A percentile compares a stretch with the other conserved stretches of the same genome.
phyloP scores from a whole-genome alignment of 352 stramenopile genomes.

The Pythium grandisporangium region DNA sequence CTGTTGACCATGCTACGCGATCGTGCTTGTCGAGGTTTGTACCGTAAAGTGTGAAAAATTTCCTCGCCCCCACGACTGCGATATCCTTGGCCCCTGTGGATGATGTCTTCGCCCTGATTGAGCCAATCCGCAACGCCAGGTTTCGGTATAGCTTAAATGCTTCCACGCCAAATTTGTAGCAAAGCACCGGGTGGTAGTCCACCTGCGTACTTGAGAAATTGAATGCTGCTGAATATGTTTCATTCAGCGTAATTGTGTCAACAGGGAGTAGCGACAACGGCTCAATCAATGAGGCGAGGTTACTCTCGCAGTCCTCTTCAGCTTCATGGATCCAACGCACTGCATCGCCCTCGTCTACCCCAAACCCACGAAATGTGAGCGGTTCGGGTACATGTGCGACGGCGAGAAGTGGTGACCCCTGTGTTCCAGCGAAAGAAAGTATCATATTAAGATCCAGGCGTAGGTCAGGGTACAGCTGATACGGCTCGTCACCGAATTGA shows the following conservation, averaged over 20 bases:
- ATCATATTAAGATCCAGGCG: slow-evolving; percentile 50
- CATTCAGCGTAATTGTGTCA: slow-evolving; percentile 30
- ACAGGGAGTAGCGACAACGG: slow-evolving; percentile 13
- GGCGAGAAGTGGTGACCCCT: slow-evolving; percentile 35
- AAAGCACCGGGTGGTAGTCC: slow-evolving; percentile 47
- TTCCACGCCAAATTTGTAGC: slow-evolving; percentile 54
- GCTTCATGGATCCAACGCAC: slow-evolving; percentile 42
- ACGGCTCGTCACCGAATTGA: slow-evolving; percentile 50
- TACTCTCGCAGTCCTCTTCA: slow-evolving; percentile 46
- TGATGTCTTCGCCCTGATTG: slow-evolving; percentile 26
- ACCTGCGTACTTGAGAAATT: slow-evolving; percentile 34
- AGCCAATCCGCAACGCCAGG: slow-evolving; percentile 41
- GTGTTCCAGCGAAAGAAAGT: slow-evolving; percentile 22
- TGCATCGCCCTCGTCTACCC: slow-evolving; percentile 25
- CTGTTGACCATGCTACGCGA: slow-evolving; percentile 39
- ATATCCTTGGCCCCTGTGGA: slow-evolving; percentile 34
- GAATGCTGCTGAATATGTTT: slow-evolving; percentile 19
- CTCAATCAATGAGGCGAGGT: slow-evolving; percentile 24
- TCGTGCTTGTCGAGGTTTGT: slow-evolving; percentile 32
- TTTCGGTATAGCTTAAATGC: slow-evolving; percentile 42
- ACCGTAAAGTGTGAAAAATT: slow-evolving; percentile 37
- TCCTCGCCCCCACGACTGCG: slow-evolving; percentile 27
- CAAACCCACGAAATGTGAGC: slow-evolving; percentile 44
- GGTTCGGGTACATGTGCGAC: slow-evolving; percentile 46
- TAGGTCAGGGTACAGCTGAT: slow-evolving; percentile 36